Percentiles rank a stretch among this genome's conserved stretches.
Conservation (phyloP, 1,139 yeast genomes). For the Saccharomyces pastorianus region DNA sequence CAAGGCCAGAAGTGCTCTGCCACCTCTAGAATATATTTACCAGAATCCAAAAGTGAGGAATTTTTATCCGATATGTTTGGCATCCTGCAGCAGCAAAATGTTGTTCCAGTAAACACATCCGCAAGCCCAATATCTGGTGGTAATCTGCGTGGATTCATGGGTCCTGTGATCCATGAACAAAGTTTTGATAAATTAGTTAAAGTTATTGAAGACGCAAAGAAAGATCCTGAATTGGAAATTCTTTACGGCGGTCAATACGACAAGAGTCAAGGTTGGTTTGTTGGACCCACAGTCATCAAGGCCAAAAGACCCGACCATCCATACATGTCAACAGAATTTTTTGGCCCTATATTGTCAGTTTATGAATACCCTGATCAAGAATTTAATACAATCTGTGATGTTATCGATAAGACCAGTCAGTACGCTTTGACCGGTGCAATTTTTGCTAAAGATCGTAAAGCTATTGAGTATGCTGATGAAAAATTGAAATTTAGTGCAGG, state of each 20-base stretch:
- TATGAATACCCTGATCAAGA: conserved; percentile 74
- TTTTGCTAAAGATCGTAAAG: conserved; percentile 76
- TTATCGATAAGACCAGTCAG: conserved; percentile 56
- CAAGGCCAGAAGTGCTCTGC: conserved; percentile 98
- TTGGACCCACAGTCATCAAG: conserved; percentile 78
- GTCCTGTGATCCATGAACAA: conserved; percentile 90
- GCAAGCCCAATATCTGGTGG: conserved; percentile 34
- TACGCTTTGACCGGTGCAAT: conserved; percentile 91
- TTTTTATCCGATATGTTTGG: conserved; percentile 50
- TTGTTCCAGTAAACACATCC: conserved; percentile 60
- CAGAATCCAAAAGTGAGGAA: conserved; percentile 71
- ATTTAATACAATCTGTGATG: conserved; percentile 42
- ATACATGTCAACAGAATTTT: conserved; percentile 71
- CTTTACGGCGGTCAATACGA: conserved; percentile 74
- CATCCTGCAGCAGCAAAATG: conserved; percentile 26
- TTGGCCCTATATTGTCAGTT: conserved; percentile 83
- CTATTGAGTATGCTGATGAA: conserved; percentile 65
- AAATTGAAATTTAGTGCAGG: conserved; percentile 84
- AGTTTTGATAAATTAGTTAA: conserved; percentile 68
- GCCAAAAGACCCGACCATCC: conserved; percentile 69
- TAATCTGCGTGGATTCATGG: conserved; percentile 61
- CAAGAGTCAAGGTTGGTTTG: conserved; percentile 68
- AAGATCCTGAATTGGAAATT: conserved; percentile 68
- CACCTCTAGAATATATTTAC: conserved; percentile 74
- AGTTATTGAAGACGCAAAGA: conserved; percentile 63